Percentiles rank a stretch among this genome's conserved stretches.
Conservation (phyloP, 805 yeast genomes). For the Lipomyces kockii region DNA sequence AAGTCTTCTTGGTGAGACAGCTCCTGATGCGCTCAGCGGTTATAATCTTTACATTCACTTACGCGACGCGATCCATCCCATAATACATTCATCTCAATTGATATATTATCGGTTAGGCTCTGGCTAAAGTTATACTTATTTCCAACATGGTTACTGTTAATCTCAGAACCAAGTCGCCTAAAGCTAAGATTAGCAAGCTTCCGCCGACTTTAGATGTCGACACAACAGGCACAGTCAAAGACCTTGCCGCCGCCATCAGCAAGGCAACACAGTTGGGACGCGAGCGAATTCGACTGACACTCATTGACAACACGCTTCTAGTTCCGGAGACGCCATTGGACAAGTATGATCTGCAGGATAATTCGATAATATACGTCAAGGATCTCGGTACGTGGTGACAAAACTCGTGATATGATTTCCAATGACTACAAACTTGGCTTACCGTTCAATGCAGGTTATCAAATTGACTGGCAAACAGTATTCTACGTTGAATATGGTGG, state of each 20-base stretch:
- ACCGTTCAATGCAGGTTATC: constrained; percentile 55
- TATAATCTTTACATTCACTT: too few species aligned
- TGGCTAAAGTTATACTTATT: background rate
- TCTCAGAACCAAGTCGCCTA: constrained; percentile 39
- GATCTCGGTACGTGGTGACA: constrained; percentile 66
- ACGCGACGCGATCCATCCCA: too few species aligned
- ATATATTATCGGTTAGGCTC: background rate
- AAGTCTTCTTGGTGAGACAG: too few species aligned
- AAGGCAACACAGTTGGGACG: constrained; percentile 52
- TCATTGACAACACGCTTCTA: constrained; percentile 33
- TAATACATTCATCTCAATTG: background rate
- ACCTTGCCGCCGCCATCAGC: constrained; percentile 53
- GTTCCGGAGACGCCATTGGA: constrained; percentile 24
- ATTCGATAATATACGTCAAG: constrained; percentile 62
- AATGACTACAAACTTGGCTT: background rate
- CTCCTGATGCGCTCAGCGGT: too few species aligned
- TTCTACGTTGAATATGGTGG: constrained; percentile 87
- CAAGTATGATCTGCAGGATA: constrained; percentile 35
- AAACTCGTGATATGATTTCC: background rate
- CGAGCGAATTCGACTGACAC: constrained; percentile 62
- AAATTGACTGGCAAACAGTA: constrained; percentile 90
- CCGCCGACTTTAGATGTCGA: constrained; percentile 42
- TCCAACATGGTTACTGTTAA: constrained; percentile 27
- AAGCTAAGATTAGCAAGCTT: constrained; percentile 38
- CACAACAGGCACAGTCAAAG: constrained; percentile 51